Conservation (phyloP, 192 early-diverging fungal genomes). For the Backusella luteola region DNA sequence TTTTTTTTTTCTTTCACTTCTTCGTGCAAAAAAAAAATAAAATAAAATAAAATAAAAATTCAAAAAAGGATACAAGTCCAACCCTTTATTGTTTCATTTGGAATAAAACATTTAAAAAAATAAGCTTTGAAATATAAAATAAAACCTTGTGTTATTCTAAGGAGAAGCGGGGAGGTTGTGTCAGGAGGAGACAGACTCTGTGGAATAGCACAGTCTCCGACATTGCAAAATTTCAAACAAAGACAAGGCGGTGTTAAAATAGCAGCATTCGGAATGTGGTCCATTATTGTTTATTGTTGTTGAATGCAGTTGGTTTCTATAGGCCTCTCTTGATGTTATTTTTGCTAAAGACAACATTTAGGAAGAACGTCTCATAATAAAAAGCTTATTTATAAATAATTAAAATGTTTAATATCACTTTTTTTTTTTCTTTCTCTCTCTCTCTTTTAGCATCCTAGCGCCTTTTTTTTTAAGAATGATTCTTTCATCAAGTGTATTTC, state of each 20-base stretch:
- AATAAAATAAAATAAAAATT: not conserved
- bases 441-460: not conserved
- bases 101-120: not conserved
- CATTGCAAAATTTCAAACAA: not conserved
- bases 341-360: not conserved
- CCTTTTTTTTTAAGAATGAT: not conserved
- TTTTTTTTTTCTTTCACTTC: too few relatives aligned
- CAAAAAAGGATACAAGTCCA: not conserved
- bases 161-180: not conserved
- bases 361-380: not conserved
- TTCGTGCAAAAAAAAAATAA: not conserved
- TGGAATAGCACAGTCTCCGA: not conserved
- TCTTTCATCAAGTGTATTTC: not conserved
- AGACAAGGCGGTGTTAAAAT: not conserved
- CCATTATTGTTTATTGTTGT: constrained; percentile 1
- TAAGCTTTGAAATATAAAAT: constrained; percentile 10
- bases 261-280: not conserved
- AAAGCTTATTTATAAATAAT: not conserved
- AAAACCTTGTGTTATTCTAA: not conserved
- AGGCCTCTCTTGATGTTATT: not conserved
- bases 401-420: not conserved
- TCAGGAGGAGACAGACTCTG: not conserved
- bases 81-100: not conserved
- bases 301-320: not conserved
- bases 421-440: not conserved